A percentile compares a stretch with the other conserved stretches of the same genome.
phyloP scores from a whole-genome alignment of 768 basidiomycete species.

The Phlegmacium glaucopus region DNA sequence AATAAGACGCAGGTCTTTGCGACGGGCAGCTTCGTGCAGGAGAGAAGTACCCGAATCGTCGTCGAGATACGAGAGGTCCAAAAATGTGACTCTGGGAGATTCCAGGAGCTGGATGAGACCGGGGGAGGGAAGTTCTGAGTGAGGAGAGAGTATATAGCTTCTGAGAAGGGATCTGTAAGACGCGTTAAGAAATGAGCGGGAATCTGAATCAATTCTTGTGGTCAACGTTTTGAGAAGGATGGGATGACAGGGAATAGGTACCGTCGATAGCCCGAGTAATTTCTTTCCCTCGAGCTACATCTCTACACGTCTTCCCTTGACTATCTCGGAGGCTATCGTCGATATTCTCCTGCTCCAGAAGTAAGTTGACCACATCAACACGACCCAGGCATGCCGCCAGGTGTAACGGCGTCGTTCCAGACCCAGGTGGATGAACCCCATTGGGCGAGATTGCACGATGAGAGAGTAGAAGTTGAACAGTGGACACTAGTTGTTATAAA shows the following conservation, averaged over 20 bases:
- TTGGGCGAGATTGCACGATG: slow-evolving; percentile 80
- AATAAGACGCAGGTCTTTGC: slow-evolving; percentile 77
- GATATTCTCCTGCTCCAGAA: slow-evolving; percentile 76
- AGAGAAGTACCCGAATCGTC: slow-evolving; percentile 73
- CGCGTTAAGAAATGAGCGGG: slow-evolving; percentile 71
- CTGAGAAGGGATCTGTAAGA: slow-evolving; percentile 71
- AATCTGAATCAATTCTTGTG: slow-evolving; percentile 44
- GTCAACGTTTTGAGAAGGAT: background rate
- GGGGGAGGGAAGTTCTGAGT: slow-evolving; percentile 32
- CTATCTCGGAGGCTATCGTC: slow-evolving; percentile 74
- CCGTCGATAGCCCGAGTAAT: slow-evolving; percentile 65
- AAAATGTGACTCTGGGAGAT: slow-evolving; percentile 62
- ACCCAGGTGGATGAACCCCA: slow-evolving; percentile 67
- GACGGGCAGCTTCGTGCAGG: slow-evolving; percentile 82
- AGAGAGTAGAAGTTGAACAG: slow-evolving; percentile 62
- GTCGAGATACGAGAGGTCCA: slow-evolving; percentile 82
- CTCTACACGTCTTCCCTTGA: slow-evolving; percentile 63
- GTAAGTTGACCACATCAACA: slow-evolving; percentile 64
- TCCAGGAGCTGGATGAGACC: slow-evolving; percentile 57
- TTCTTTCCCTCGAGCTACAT: slow-evolving; percentile 72
- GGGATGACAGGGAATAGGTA: slow-evolving; percentile 22
- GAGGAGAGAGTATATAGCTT: slow-evolving; percentile 66
- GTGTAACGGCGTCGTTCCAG: slow-evolving; percentile 73
- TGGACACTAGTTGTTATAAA: slow-evolving; percentile 45
- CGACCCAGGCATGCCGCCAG: slow-evolving; percentile 67